Percentiles rank a stretch among this genome's conserved stretches.
Evolutionary conservation across 2,329 filamentous ascomycete genomes (phyloP).

Genomic region (Alternaria arborescens): DNA sequence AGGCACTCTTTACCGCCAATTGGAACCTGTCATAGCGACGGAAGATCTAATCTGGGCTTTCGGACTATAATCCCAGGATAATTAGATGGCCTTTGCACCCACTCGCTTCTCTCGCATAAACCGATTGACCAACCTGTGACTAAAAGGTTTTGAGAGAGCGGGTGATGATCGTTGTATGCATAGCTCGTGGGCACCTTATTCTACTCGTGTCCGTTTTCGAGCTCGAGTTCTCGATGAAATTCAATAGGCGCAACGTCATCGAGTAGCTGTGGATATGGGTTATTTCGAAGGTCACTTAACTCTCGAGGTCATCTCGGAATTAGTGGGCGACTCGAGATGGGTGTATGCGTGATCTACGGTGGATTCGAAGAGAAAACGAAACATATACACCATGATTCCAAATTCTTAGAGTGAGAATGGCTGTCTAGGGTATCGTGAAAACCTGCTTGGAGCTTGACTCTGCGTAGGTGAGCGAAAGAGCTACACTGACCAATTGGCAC

Average conservation of each 20-base stretch:
- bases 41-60: background rate
- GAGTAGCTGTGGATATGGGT: background rate
- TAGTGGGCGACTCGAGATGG: background rate
- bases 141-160: background rate
- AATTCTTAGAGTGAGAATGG: background rate
- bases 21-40: background rate
- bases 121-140: background rate
- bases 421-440: background rate
- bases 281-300: too few relatives aligned
- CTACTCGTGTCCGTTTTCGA: background rate
- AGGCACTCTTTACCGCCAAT: background rate
- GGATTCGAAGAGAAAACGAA: background rate
- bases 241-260: background rate
- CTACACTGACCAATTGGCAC: background rate
- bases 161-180: background rate
- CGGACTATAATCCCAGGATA: background rate
- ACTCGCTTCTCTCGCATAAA: background rate
- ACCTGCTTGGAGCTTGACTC: background rate
- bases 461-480: background rate
- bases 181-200: too few relatives aligned
- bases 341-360: background rate
- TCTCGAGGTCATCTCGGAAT: background rate
- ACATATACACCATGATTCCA: background rate
- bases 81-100: background rate
- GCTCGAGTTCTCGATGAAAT: background rate